Percentiles rank a stretch among this genome's conserved stretches.
Evolutionary conservation across 768 basidiomycete genomes (phyloP).

Genomic region (Amanita rubescens): DNA sequence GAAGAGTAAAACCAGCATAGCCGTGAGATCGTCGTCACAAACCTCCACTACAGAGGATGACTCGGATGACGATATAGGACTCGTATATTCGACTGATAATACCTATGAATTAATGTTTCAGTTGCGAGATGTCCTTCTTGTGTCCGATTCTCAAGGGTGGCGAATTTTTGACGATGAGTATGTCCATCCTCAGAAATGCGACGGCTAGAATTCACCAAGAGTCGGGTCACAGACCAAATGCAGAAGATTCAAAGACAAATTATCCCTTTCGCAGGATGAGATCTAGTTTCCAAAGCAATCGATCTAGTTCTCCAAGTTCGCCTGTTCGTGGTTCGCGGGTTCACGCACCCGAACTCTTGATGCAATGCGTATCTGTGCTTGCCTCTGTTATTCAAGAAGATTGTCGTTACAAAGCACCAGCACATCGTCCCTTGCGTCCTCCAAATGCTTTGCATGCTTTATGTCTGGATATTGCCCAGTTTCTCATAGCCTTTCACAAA

Average conservation of each 20-base stretch:
- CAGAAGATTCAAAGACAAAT: not conserved
- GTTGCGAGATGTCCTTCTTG: slow-evolving; percentile 50
- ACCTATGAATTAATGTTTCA: slow-evolving; percentile 60
- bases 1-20: slow-evolving; percentile 18
- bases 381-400: slow-evolving; percentile 65
- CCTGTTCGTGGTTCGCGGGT: slow-evolving; percentile 23
- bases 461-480: slow-evolving; percentile 63
- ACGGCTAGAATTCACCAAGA: not conserved
- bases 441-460: slow-evolving; percentile 72
- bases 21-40: slow-evolving; percentile 14
- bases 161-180: slow-evolving; percentile 55
- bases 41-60: slow-evolving; percentile 28
- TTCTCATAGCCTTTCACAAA: slow-evolving; percentile 49
- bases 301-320: slow-evolving; percentile 49
- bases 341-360: slow-evolving; percentile 45
- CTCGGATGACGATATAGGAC: slow-evolving; percentile 39
- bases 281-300: slow-evolving; percentile 35
- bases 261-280: slow-evolving; percentile 34
- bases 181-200: slow-evolving; percentile 2
- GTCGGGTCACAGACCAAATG: not conserved
- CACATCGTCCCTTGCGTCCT: slow-evolving; percentile 57
- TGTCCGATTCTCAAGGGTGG: slow-evolving; percentile 52
- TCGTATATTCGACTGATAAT: slow-evolving; percentile 52
- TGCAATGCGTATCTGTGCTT: slow-evolving; percentile 51
- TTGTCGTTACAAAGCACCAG: slow-evolving; percentile 55